Base-by-base conservation (phyloP, 352 stramenopile species). In the Globisporangium spiculum region DNA sequence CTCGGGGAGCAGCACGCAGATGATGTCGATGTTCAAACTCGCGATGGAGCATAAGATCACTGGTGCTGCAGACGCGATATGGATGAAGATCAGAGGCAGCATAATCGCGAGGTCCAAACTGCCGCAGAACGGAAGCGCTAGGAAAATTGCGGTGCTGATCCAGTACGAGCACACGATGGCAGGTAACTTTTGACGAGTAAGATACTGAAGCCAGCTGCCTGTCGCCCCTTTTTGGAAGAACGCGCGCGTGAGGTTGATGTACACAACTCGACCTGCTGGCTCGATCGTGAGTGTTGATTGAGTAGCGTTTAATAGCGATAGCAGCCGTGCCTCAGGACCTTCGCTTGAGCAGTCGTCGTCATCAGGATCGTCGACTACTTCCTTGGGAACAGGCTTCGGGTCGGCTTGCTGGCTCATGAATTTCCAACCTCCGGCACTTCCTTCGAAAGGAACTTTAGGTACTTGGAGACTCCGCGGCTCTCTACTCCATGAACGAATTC, bases 1-100 rank as follows among this genome's bases (percentile, higher is more conserved):
- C 30, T 79, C 73, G 0, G 34, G 7, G 10, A 61, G 0, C 16
- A 79, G 26, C 2, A 75, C 1, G 4, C 36, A 50, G 0, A 73
- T 1, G 4, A 77, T 73, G 20, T 72, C 68, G 30, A 67, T 27
- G 34, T 65, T 79, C 26, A 76, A 54, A 14, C 72, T 68, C 7
- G 61, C 58, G 30, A 72, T 63, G 1, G 60, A 63, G 12, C 71
- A 26, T 5, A 69, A 26, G 0, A 77, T 54, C 16, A 66, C 67
- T 18, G 75, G 75, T 1, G 72, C 14, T 24, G 71, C 69, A 3
- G 76, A 26, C 3, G 60, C 34, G 1, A 73, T 1, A 27, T 68
- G 67, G n/a, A 34, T 9, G n/a, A n/a, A 57, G 24, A 41, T 32
- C 2, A 54, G 60, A 9, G 16, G 5, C 3, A 56, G 20, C 0